Evolutionary conservation across 116 monocot species (phyloP), one percentile per base, ranked within the genome.

Genomic region (Thalassia testudinum): DNA sequence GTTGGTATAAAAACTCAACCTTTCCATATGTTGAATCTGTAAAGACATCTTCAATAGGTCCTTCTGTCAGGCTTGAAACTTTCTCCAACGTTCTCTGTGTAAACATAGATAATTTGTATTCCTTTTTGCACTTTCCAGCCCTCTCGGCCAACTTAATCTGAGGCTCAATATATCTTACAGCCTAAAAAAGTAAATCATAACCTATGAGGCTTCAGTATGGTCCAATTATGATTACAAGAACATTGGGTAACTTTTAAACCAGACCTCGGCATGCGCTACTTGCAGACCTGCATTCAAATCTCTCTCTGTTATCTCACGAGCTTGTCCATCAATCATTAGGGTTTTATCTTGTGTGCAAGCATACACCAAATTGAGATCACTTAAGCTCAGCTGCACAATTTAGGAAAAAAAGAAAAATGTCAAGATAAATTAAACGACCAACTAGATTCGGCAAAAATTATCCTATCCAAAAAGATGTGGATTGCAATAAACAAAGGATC

Each of bases 241-340:
- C 62, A 26, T 43, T 26, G 12, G 40, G 23, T 17, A 61, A 38
- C 22, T 30, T 25, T 37, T 37, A n/a, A 26, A 42, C 19, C 61
- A 15, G 69, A 89, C 99, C 99, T 99, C 99, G 43, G 62, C 66
- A 74, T 99, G 99, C 54, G 99, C 99, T 45, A 75, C 79, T 56
- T 66, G 85, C 42, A 99, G 48, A 42, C 73, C 90, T 68, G 80
- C 68, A 72, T 82, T 64, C 26, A 99, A 76, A 53, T 99, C 99
- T 23, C 60, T 82, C 64, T 99, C 99, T 37, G 99, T 73, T 47
- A 99, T 90, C 66, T 83, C 90, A 54, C 90, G 74, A 27, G 99
- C 99, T 56, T 99, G 99, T 27, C 89, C 90, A 69, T 99, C 99
- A 48, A 99, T 99, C 99, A 99, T 99, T 40, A 99, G 53, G 48